Evolutionary conservation across 257 asterid species (phyloP).

Genomic region (Coffea canephora): DNA sequence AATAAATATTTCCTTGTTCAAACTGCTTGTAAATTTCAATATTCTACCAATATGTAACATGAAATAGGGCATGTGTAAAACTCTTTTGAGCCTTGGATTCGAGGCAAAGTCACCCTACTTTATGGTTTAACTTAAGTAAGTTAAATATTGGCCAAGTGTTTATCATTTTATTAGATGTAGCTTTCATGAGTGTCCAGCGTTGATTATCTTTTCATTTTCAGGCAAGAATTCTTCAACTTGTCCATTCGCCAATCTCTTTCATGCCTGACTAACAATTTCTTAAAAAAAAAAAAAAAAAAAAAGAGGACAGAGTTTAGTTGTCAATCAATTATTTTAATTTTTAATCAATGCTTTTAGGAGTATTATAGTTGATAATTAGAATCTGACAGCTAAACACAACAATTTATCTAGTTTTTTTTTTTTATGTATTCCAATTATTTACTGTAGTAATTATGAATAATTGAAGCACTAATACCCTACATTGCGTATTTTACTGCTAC

Average conservation of each 20-base stretch:
- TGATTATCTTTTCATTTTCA: constrained; percentile 2
- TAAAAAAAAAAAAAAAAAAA: neutral
- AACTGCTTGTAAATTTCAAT: neutral
- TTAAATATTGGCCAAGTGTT: neutral
- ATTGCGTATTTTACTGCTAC: neutral
- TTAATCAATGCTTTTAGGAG: too few relatives aligned
- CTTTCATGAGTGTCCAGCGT: neutral
- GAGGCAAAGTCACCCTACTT: neutral
- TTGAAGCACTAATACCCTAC: neutral
- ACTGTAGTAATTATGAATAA: neutral
- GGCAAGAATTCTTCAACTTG: neutral
- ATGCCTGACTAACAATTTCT: neutral
- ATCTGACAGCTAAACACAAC: constrained; percentile 7
- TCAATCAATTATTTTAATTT: too few relatives aligned
- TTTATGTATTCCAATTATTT: neutral
- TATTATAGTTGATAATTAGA: neutral
- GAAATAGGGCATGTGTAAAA: neutral
- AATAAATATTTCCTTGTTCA: neutral
- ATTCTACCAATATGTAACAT: neutral
- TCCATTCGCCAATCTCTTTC: neutral
- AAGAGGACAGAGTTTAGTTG: neutral
- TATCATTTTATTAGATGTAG: neutral
- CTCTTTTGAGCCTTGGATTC: neutral
- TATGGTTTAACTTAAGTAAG: neutral
- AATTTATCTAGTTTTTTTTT: neutral